Evolutionary conservation across 2,329 filamentous ascomycete genomes (phyloP).

Genomic region (Diaporthe sp.): DNA sequence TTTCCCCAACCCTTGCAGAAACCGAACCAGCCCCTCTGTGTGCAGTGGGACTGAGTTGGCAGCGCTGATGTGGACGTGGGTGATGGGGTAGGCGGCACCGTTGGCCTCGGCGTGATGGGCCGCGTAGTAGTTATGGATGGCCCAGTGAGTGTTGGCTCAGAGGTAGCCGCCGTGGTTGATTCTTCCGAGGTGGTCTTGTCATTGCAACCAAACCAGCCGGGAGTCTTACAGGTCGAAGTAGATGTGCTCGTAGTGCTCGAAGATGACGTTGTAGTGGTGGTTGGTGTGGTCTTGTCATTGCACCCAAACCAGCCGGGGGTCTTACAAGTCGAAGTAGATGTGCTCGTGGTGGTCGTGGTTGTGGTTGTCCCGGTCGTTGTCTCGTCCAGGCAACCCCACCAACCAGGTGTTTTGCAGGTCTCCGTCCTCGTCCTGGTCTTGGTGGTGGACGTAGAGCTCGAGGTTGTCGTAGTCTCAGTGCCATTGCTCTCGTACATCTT

Average conservation of each 20-base stretch:
- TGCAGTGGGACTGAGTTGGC: constrained; percentile 51
- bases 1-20: constrained; percentile 56
- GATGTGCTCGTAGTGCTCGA: constrained; percentile 48
- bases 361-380: constrained; percentile 65
- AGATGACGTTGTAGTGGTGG: constrained; percentile 47
- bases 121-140: constrained; percentile 46
- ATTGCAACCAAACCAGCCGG: constrained; percentile 68
- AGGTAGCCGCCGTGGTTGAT: constrained; percentile 43
- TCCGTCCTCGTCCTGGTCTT: constrained; percentile 80
- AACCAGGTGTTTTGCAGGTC: constrained; percentile 92
- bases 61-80: constrained; percentile 37
- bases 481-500: constrained; percentile 96
- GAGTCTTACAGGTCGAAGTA: constrained; percentile 62
- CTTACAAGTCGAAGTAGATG: constrained; percentile 66
- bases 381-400: constrained; percentile 87
- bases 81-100: constrained; percentile 48
- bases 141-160: constrained; percentile 47
- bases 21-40: constrained; percentile 57
- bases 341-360: constrained; percentile 56
- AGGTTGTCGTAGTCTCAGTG: constrained; percentile 79
- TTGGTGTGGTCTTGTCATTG: constrained; percentile 64
- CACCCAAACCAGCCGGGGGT: constrained; percentile 78
- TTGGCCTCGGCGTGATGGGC: constrained; percentile 51
- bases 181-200: constrained; percentile 52
- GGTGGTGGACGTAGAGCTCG: constrained; percentile 69